Evolutionary conservation across 2,329 filamentous ascomycete species (phyloP), one percentile per base, ranked within the genome.

Genomic region (Pestalotiopsis sp.): DNA sequence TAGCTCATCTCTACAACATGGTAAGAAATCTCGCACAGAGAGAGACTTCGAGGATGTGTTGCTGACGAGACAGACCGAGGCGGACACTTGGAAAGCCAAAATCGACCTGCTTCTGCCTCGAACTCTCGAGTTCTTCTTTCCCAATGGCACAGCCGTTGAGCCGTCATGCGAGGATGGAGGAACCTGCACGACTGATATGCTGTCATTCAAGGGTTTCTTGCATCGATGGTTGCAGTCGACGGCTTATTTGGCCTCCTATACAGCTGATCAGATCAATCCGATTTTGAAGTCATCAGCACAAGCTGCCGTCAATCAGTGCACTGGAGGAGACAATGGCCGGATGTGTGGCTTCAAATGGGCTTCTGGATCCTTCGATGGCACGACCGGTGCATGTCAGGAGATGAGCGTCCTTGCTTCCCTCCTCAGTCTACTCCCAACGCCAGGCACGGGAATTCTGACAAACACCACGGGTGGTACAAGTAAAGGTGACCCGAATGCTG

Each of bases 161-260:
- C 79, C 88, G 3, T 83, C 89, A 13, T 95, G 93, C 80, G 92
- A 94, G 36, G 12, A 13, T 72, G 80, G 84, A 2, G 80, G 76
- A 23, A 85, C 81, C 25, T 95, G 93, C 82, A 90, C 90, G 68
- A 84, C 87, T 61, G 93, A 95, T 74, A 92, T 94, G 84, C 79
- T 88, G 69, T 88, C 88, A 2, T 94, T 92, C 86, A 93, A 93
- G 79, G 91, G 91, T 45, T 90, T 91, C 69, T 82, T 93, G 23
- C 85, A 89, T 72, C 86, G 90, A 45, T 92, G 90, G 89, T 81
- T 93, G 72, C 84, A 87, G 3, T 83, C 86, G 25, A 84, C 87
- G 1, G 85, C 88, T 1, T 84, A 91, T 71, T 68, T 93, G n/a
- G 90, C 88, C 0, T 91, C 92, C 0, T 85, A 84, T 60, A 89